phyloP scores from a whole-genome alignment of 2,329 filamentous ascomycete species.

The Beauveria brongniartii region DNA sequence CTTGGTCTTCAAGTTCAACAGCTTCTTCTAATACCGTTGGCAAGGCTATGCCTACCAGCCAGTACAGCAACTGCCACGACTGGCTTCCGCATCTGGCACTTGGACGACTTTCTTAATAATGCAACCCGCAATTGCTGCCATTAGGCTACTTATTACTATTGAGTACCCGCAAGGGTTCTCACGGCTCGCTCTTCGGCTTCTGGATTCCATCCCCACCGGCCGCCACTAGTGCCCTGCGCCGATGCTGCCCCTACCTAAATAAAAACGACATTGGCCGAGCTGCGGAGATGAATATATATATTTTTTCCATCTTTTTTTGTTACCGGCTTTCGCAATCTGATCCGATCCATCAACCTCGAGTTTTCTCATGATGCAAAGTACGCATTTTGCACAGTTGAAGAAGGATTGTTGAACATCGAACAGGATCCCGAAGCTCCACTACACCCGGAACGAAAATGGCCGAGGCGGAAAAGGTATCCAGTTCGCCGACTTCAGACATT shows the following conservation, averaged over 20 bases:
- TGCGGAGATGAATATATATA: background rate
- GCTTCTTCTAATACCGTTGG: background rate
- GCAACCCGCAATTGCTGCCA: background rate
- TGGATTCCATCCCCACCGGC: background rate
- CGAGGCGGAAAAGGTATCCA: background rate
- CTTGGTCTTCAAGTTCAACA: no score
- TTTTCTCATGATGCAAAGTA: background rate
- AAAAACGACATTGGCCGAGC: background rate
- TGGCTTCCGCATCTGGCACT: no score
- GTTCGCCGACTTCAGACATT: background rate
- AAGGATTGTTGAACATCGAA: background rate
- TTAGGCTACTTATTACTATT: background rate
- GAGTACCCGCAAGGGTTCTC: background rate
- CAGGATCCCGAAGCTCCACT: background rate
- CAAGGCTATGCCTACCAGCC: background rate
- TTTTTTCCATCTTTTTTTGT: background rate
- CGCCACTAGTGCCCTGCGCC: background rate
- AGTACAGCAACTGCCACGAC: background rate
- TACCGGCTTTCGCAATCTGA: background rate
- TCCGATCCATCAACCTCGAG: background rate
- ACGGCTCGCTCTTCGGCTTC: conserved; percentile 6
- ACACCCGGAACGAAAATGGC: background rate
- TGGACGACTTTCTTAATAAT: background rate
- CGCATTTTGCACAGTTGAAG: background rate
- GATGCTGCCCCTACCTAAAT: background rate